Conservation (phyloP, 441 rosid species). For the Populus trichocarpa region DNA sequence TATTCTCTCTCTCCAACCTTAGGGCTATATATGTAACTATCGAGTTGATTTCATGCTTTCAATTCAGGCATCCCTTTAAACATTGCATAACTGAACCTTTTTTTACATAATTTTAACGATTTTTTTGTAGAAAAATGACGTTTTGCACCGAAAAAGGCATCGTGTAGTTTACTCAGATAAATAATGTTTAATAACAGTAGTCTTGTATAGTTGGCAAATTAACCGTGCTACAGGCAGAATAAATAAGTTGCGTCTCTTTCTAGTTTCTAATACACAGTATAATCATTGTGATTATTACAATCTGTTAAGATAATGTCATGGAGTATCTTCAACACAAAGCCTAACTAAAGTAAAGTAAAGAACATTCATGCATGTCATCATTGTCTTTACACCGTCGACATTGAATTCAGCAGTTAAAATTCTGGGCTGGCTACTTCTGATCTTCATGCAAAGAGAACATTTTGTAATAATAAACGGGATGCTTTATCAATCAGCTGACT, state of each 20-base stretch:
- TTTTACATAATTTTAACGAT: no score
- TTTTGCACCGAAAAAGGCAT: background rate
- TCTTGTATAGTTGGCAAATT: background rate
- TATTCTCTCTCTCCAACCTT: slow-evolving; percentile 13
- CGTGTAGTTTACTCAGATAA: background rate
- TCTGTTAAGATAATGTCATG: background rate
- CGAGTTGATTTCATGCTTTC: background rate
- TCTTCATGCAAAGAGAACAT: background rate
- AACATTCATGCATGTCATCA: no score
- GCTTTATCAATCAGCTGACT: background rate
- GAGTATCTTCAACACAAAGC: background rate
- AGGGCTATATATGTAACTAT: no score
- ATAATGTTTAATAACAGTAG: background rate
- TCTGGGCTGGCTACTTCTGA: background rate
- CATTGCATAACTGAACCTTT: background rate
- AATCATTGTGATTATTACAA: background rate
- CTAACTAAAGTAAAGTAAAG: background rate
- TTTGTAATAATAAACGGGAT: background rate
- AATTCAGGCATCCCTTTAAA: background rate
- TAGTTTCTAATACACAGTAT: background rate
- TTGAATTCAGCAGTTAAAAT: no score
- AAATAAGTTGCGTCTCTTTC: background rate
- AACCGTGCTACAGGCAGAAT: background rate
- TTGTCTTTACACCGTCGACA: no score
- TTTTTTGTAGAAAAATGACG: background rate